These are phyloP conservation scores for Trichothecium sympodiale DNA, from an alignment of 2,329 filamentous ascomycete genomes.

Conservation along the genomic window DNA sequence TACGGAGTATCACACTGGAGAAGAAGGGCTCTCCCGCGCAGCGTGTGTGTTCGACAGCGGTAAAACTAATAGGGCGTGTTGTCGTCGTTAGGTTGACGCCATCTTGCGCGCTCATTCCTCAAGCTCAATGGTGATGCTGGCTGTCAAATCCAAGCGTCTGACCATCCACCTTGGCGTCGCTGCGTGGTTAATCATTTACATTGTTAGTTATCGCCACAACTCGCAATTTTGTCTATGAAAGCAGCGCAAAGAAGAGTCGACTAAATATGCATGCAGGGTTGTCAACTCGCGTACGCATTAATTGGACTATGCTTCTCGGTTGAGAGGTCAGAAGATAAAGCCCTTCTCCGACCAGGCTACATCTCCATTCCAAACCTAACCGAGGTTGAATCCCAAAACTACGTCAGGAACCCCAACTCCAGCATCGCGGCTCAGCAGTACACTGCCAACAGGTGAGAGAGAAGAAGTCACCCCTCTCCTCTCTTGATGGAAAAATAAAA, in stretches of 20 bases:
- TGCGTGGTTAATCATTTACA: conserved; percentile 18
- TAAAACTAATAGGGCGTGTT: background rate
- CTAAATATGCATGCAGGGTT: background rate
- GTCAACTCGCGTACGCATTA: background rate
- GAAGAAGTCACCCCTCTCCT: background rate
- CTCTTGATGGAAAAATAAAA: no score
- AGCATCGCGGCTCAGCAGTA: conserved; percentile 23
- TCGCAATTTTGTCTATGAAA: no score
- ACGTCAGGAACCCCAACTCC: conserved; percentile 12
- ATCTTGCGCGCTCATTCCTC: conserved; percentile 16
- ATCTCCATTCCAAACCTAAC: conserved; percentile 25
- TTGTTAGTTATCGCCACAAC: no score
- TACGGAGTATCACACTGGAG: no score
- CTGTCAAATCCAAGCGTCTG: conserved; percentile 13
- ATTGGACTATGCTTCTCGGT: background rate
- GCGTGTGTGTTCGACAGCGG: no score
- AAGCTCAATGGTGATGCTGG: conserved; percentile 15
- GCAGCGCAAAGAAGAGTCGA: no score
- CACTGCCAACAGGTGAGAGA: conserved; percentile 25
- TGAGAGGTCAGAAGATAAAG: background rate
- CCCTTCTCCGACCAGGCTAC: conserved; percentile 13
- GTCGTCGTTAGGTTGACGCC: background rate
- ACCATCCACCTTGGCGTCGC: conserved; percentile 15
- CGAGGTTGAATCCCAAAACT: conserved; percentile 18
- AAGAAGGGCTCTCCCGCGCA: no score